Evolutionary conservation across 192 early-diverging fungal species (phyloP).

Genomic region (Lunasporangiospora selenospora): DNA sequence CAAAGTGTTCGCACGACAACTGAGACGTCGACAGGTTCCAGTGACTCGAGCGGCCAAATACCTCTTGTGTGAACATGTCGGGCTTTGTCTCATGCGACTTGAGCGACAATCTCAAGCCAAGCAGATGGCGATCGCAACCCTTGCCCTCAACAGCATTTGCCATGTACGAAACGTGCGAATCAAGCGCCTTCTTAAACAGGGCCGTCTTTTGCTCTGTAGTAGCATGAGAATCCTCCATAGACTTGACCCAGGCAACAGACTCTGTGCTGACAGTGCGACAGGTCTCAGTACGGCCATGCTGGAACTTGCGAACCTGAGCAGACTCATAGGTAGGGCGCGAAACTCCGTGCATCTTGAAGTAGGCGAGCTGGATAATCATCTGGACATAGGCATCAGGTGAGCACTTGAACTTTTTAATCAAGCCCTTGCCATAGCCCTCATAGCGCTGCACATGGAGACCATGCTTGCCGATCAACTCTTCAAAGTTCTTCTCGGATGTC

Average conservation of each 20-base stretch:
- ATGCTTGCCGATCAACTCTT: conserved; percentile 77
- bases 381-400: conserved; percentile 85
- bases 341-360: conserved; percentile 87
- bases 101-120: conserved; percentile 85
- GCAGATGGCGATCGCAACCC: conserved; percentile 93
- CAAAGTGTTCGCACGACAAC: conserved; percentile 90
- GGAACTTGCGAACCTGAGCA: conserved; percentile 91
- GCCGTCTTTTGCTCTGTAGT: conserved; percentile 63
- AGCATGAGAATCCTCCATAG: conserved; percentile 76
- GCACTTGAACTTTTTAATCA: conserved; percentile 85
- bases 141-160: conserved; percentile 76
- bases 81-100: conserved; percentile 81
- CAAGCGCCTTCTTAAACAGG: conserved; percentile 78
- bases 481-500: conserved; percentile 80
- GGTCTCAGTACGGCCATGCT: conserved; percentile 95
- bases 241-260: conserved; percentile 80
- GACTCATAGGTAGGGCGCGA: conserved; percentile 91
- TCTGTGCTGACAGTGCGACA: conserved; percentile 83
- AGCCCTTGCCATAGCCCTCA: conserved; percentile 90
- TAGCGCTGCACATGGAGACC: conserved; percentile 85
- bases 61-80: conserved; percentile 84
- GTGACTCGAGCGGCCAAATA: conserved; percentile 79
- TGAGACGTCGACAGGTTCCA: conserved; percentile 96
- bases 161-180: conserved; percentile 83
- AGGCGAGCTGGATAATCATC: conserved; percentile 97